Evolutionary conservation across 2,329 filamentous ascomycete species (phyloP).

Genomic region (Colletotrichum viniferum): DNA sequence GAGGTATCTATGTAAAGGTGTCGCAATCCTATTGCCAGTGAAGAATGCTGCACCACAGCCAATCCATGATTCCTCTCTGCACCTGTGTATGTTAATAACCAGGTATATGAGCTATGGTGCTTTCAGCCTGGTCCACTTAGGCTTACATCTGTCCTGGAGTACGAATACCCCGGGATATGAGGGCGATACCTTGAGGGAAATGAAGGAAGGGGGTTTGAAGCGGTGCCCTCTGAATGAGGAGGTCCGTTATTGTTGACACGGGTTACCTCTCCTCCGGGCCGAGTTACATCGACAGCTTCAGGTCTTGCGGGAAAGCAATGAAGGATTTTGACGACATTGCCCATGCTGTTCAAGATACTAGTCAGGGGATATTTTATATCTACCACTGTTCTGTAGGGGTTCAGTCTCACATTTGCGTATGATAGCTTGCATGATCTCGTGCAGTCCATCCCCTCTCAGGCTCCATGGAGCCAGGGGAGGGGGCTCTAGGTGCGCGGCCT

Average conservation of each 20-base stretch:
- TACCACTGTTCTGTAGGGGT: rapidly evolving
- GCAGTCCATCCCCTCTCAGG: no score
- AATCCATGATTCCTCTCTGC: background rate
- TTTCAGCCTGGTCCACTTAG: background rate
- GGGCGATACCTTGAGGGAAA: background rate
- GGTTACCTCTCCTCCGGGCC: rapidly evolving
- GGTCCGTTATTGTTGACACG: no score
- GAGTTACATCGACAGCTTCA: no score
- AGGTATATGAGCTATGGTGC: background rate
- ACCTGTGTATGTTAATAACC: rapidly evolving
- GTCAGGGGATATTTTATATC: background rate
- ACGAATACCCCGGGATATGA: background rate
- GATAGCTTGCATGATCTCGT: no score
- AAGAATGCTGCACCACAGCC: background rate
- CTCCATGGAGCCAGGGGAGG: no score
- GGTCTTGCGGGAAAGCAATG: no score
- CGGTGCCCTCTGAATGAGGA: rapidly evolving
- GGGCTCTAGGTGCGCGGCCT: no score
- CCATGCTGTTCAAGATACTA: background rate
- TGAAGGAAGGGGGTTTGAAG: background rate
- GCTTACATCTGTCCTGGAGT: no score
- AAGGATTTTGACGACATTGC: no score
- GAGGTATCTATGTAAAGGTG: rapidly evolving
- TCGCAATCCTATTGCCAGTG: rapidly evolving
- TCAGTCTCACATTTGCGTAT: no score